Conservation (phyloP, 192 early-diverging fungal genomes). For the Oehlia diaphana region DNA sequence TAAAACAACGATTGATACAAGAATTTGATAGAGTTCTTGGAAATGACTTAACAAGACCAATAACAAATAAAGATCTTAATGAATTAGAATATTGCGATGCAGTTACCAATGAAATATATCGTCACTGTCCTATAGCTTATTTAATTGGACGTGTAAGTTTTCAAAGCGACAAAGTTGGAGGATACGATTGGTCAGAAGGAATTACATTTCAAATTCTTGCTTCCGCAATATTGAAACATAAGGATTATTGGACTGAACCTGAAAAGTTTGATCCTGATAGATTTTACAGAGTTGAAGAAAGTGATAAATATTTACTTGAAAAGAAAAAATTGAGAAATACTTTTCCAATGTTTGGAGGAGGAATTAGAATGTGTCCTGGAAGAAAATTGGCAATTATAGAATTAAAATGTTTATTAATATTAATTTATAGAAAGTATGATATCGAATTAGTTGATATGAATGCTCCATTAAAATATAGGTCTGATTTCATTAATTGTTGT, state of each 20-base stretch:
- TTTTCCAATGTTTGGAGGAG: slow-evolving; percentile 13
- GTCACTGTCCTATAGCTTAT: not conserved
- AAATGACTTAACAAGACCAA: not conserved
- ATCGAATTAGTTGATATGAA: slow-evolving; percentile 15
- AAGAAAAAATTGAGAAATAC: not conserved
- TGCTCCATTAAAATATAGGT: not conserved
- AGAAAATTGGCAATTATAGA: slow-evolving; percentile 2
- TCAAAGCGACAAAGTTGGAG: slow-evolving; percentile 5
- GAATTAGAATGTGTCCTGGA: not conserved
- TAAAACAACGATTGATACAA: not conserved
- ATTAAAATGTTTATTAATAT: not conserved
- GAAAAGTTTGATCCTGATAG: slow-evolving; percentile 22
- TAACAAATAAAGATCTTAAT: not conserved
- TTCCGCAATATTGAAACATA: not conserved
- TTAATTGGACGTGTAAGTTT: too few relatives aligned
- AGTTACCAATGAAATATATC: not conserved
- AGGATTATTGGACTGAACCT: not conserved
- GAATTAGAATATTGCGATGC: slow-evolving; percentile 15
- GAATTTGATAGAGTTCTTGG: not conserved
- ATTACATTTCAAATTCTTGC: not conserved
- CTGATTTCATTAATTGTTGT: not conserved
- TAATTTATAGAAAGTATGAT: slow-evolving; percentile 5
- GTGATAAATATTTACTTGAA: too few relatives aligned
- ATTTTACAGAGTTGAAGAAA: not conserved
- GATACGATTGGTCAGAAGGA: not conserved